Evolutionary conservation across 345 rosid species (phyloP), one percentile per base, ranked within the genome.

Genomic region (Litchi chinensis): DNA sequence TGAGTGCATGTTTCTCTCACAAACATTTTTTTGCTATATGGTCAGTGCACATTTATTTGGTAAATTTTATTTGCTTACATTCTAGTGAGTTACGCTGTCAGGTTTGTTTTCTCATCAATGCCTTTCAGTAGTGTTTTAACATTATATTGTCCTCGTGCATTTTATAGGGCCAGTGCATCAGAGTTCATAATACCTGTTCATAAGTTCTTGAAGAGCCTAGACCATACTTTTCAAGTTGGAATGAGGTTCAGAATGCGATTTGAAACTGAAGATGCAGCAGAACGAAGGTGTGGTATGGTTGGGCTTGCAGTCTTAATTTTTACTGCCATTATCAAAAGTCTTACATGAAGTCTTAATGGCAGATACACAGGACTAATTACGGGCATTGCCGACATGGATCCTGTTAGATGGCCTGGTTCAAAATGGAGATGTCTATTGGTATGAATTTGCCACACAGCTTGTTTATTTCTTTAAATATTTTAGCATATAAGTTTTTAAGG

Each of bases 351-450:
- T 65, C 63, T 70, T 84, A 50, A 69, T 68, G 71, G 19, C 93
- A 96, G 99, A 78, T 87, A 83, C 79, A 84, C 89, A 32, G 99
- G 99, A 70, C 82, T 94, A 70, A 89, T 96, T 84, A 88, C 91
- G 52, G 93, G 95, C 70, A 81, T 93, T 76, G 88, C 91, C 76
- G 99, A 96, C 73, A 73, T 91, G 59, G 99, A 96, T 87, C 98
- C 98, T 78, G 75, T 82, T 72, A 83, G 98, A 81, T 96, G 99
- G 99, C 92, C 95, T 75, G 89, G 91, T 76, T 96, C 99, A 18
- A 96, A 93, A 86, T 96, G 99, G 99, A 89, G 93, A 88, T 92
- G 98, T 85, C 90, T 96, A 68, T 41, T 79, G 93, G 99, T 95
- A 89, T 65, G 80, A 68, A 3, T 28, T 48, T 71, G 48, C 52